phyloP scores from a whole-genome alignment of 2,329 filamentous ascomycete species.

The Pyricularia grisea region DNA sequence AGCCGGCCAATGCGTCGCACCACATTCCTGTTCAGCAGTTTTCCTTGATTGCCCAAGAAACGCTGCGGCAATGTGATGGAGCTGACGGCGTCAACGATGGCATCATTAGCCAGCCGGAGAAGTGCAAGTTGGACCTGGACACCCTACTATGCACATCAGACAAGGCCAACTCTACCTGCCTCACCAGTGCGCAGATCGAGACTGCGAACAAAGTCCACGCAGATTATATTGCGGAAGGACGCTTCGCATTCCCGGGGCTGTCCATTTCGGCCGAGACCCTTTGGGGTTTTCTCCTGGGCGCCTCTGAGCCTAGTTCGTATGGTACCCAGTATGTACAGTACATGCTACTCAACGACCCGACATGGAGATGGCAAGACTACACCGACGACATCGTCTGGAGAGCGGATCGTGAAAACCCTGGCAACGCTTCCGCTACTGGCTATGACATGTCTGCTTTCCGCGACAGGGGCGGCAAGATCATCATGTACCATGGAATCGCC shows the following conservation, averaged over 20 bases:
- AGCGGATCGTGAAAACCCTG: constrained; percentile 25
- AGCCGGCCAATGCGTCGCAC: constrained; percentile 27
- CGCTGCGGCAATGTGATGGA: constrained; percentile 28
- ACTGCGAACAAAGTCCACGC: constrained; percentile 19
- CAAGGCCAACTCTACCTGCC: constrained; percentile 20
- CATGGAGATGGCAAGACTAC: constrained; percentile 24
- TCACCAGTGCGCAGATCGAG: constrained; percentile 28
- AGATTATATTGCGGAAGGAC: constrained; percentile 18
- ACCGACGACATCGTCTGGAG: constrained; percentile 19
- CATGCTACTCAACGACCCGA: constrained; percentile 28
- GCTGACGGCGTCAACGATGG: constrained; percentile 30
- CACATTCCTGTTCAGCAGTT: constrained; percentile 33
- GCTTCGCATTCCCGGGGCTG: constrained; percentile 30
- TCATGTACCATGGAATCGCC: constrained; percentile 35
- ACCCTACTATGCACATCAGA: constrained; percentile 3
- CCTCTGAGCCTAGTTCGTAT: constrained; percentile 20
- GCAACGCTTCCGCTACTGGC: constrained; percentile 25
- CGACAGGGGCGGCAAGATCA: constrained; percentile 29
- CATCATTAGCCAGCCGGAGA: constrained; percentile 20
- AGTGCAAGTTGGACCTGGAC: constrained; percentile 14
- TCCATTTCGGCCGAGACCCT: constrained; percentile 35
- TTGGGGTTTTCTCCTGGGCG: constrained; percentile 22
- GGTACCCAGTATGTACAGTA: constrained; percentile 26
- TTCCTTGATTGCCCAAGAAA: constrained; percentile 25
- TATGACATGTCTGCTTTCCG: constrained; percentile 29